Base-by-base conservation (phyloP, 208 protist species). In the Leptomonas pyrrhocoris region DNA sequence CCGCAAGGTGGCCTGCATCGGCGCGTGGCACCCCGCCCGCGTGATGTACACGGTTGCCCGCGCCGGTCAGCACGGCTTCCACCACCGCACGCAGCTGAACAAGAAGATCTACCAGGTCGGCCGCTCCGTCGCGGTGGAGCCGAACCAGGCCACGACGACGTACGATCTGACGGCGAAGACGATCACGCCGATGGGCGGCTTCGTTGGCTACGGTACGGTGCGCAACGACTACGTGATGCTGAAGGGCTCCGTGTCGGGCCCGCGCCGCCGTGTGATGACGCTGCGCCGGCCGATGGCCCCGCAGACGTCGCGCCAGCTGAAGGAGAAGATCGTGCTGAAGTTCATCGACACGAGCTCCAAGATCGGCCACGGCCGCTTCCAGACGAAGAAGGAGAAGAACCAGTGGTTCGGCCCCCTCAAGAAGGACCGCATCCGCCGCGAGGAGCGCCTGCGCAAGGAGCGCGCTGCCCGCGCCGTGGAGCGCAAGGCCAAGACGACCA, bases 291-390 rank as follows among this genome's bases (percentile, higher is more conserved):
- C 98, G 12, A 91, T 99, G 73, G 68, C 94, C 50, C 81, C 89
- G 53, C 84, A 93, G 71, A 98, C 94, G 27, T 90, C 65, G 21
- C 84, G 97, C 64, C 64, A 71, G 46, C 86, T 95, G 27, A 84
- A 84, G 59, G 98, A 99, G 87, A 86, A 98, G 83, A 96, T 98
- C 79, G 77, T 50, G 38, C 85, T 95, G 51, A 99, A 99, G 94
- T 99, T 99, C 92, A 99, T 99, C 85, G 98, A 99, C 85, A 99
- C 99, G 45, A 98, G 98, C 34, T 98, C 96, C 70, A 99, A 99
- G 94, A 94, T 99, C 27, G 99, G 99, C 63, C 97, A 99, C 82
- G 99, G 99, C 78, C 89, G 98, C 73, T 99, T 99, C 98, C 99
- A 99, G 93, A 99, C 99, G 46, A 65, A 84, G 54, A 94, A 89